Base-by-base conservation (phyloP, 768 basidiomycete genomes). In the Leccinum longicurvipes region DNA sequence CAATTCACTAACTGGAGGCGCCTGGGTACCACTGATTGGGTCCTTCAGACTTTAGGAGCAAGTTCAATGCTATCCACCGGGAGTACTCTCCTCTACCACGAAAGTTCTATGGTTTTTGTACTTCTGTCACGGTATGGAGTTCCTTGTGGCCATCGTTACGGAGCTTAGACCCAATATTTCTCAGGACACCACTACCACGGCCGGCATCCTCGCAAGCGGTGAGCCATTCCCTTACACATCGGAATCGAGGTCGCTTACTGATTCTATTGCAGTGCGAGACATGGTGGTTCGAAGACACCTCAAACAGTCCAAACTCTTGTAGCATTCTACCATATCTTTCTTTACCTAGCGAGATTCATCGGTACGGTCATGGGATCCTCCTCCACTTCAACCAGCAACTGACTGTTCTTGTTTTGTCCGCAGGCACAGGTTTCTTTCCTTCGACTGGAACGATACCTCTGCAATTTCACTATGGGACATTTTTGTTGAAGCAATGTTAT, bases 251-350 rank as follows among this genome's bases (percentile, higher is more conserved):
- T n/a, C 25, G 31, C 41, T 4, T 56, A 11, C 47, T 60, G 50
- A 65, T 36, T 17, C 27, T 53, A 44, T 51, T 25, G 47, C 62
- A 89, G 89, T 91, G 49, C 80, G 87, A 36, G 89, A 91, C 64
- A 90, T 89, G 87, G 87, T 91, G 48, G 82, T 89, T 34, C 83
- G 89, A 45, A 84, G 89, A 62, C 86, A 90, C 63, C 77, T 90
- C 25, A 86, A 84, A 59, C 85, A 86, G 62, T 86, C 85, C 8
- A 87, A 82, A 64, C 76, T 90, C 36, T 72, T 88, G 63, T 88
- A 73, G 77, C 36, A 54, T 25, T 6, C 19, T 28, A 31, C 12
- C 17, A 21, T 14, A 21, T 14, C 29, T 31, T 47, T 29, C 44
- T 50, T 21, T n/a, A 25, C 50, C 21, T 11, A 28, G 21, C 42